Conservation (phyloP, 768 basidiomycete genomes). For the Hirschioporus abietinus region DNA sequence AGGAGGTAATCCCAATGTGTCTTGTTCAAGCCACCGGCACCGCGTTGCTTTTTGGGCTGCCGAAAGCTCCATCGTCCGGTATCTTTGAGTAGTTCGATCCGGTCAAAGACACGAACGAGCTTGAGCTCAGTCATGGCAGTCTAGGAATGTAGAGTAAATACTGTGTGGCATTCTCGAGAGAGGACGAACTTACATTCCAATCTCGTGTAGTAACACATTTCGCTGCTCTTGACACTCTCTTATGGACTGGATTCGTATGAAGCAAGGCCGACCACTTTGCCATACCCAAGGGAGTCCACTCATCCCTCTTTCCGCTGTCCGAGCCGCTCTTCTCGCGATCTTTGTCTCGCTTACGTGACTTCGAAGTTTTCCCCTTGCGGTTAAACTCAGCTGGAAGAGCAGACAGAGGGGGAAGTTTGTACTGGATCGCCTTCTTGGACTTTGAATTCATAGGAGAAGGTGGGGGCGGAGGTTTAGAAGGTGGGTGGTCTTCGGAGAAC, state of each 20-base stretch:
- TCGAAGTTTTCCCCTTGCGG: constrained; percentile 42
- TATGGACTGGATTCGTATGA: constrained; percentile 71
- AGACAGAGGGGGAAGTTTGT: constrained; percentile 51
- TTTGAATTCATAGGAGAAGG: not conserved
- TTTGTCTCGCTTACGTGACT: constrained; percentile 48
- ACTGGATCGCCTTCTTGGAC: constrained; percentile 20
- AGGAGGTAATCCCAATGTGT: constrained; percentile 94
- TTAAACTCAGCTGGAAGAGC: constrained; percentile 50
- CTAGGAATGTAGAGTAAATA: constrained; percentile 31
- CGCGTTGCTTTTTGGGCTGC: constrained; percentile 92
- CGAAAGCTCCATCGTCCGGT: constrained; percentile 85
- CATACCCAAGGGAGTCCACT: constrained; percentile 61
- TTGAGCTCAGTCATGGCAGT: constrained; percentile 76
- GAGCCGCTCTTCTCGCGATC: constrained; percentile 37
- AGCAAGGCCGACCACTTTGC: constrained; percentile 67
- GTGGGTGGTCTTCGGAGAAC: not conserved
- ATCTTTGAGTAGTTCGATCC: constrained; percentile 78
- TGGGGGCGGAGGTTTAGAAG: not conserved
- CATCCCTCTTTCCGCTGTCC: constrained; percentile 39
- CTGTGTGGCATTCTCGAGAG: not conserved
- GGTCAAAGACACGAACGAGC: constrained; percentile 73
- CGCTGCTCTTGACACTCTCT: constrained; percentile 58
- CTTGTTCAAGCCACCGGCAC: constrained; percentile 67
- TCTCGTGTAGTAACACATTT: constrained; percentile 79
- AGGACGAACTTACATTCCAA: constrained; percentile 60